Evolutionary conservation across 2,329 filamentous ascomycete genomes (phyloP), one percentile per base, ranked within the genome.

Genomic region (Aphanocladium album): DNA sequence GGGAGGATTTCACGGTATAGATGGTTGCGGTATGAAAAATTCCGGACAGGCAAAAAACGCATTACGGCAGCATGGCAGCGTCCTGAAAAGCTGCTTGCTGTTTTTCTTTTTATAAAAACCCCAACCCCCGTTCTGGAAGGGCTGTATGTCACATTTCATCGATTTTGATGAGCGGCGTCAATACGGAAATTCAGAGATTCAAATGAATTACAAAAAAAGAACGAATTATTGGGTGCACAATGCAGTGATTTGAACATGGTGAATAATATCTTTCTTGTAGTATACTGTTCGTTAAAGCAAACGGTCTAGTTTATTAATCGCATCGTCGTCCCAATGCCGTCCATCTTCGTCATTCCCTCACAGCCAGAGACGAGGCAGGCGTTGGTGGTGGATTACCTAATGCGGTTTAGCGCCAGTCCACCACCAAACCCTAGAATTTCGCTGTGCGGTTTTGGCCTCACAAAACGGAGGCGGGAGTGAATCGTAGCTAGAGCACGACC

Each of bases 91-190:
- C 47, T 52, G 60, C 54, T 55, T 83, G 80, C 82, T 83, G 81
- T 76, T 76, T 80, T 81, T 79, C 76, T 80, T 80, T 83, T 78
- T 78, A 60, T 54, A 57, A 59, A 60, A 51, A 50, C 30, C 57
- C 46, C 39, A 54, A 60, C 76, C 77, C 80, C 77, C 72, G 75
- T 79, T 79, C 76, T 76, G 79, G 81, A 81, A 81, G 80, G 78
- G 80, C 82, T 85, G 81, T 86, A 84, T 85, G 83, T 85, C 83
- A 84, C 80, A 81, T 77, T 72, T 76, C 76, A 76, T 78, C 77
- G 75, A 43, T 80, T 76, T 77, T 70, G 76, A 83, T 85, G 83
- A 82, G 79, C 77, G 84, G 84, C 83, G 83, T 87, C 83, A 83
- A 83, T 80, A 85, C 78, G 83, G 82, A 83, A 83, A 84, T 84